These are phyloP conservation scores for Sporothrix phasma DNA, from an alignment of 2,329 filamentous ascomycete genomes.

Conservation along the genomic window DNA sequence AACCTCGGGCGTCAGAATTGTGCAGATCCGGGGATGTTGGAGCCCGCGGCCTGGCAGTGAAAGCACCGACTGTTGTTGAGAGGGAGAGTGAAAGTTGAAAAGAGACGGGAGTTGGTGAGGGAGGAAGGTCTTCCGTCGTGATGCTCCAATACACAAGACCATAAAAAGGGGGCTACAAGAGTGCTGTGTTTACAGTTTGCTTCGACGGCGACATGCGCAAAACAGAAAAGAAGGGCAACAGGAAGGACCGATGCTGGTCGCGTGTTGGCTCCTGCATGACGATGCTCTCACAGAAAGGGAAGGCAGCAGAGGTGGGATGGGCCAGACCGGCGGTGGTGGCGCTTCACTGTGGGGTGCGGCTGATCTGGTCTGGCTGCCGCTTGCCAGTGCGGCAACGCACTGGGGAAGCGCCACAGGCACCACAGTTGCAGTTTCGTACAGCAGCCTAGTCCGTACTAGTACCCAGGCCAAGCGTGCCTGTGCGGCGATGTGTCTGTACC, in stretches of 20 bases:
- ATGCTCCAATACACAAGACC: neutral
- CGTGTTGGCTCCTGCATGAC: conserved; percentile 2
- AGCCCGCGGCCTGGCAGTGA: neutral
- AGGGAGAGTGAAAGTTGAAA: neutral
- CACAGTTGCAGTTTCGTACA: neutral
- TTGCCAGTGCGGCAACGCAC: neutral
- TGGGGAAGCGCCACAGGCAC: neutral
- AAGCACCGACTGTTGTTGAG: neutral
- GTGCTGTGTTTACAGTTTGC: neutral
- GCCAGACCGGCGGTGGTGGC: neutral
- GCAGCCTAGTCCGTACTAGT: neutral
- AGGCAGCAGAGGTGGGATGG: neutral
- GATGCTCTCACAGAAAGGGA: neutral
- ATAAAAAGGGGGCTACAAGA: neutral
- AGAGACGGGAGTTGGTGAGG: neutral
- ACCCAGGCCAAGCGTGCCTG: neutral
- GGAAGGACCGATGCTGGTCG: conserved; percentile 2
- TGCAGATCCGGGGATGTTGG: neutral
- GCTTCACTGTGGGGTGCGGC: neutral
- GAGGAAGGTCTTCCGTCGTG: neutral
- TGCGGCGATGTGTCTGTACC: neutral
- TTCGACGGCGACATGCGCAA: neutral
- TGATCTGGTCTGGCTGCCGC: neutral
- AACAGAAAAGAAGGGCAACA: neutral
- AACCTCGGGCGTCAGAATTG: neutral